These are phyloP conservation scores for Grosmannia huntii DNA, from an alignment of 2,329 filamentous ascomycete species.

Conservation along the genomic window DNA sequence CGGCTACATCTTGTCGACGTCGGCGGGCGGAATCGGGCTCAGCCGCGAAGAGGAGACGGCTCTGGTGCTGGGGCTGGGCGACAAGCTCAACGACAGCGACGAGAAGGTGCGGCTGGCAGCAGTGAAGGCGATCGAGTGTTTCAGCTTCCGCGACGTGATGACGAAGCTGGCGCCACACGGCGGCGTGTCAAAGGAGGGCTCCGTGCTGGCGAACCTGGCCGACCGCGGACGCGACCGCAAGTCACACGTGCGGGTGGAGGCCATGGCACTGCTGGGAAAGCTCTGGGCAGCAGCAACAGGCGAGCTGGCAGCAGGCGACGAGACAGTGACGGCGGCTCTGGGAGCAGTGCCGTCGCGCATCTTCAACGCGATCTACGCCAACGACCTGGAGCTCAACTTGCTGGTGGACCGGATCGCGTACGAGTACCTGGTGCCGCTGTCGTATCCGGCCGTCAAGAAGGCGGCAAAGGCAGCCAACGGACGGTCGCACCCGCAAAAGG, in stretches of 20 bases:
- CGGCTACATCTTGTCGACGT: constrained; percentile 80
- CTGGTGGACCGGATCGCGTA: constrained; percentile 75
- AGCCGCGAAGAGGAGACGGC: constrained; percentile 68
- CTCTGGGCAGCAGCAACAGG: constrained; percentile 91
- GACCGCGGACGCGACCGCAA: constrained; percentile 84
- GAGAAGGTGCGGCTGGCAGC: constrained; percentile 84
- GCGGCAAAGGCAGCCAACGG: constrained; percentile 49
- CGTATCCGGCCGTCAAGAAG: constrained; percentile 61
- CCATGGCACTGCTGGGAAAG: constrained; percentile 70
- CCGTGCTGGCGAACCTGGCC: constrained; percentile 68
- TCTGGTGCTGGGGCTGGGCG: constrained; percentile 61
- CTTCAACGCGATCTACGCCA: constrained; percentile 79
- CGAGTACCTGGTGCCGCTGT: constrained; percentile 80
- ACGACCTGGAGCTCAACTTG: constrained; percentile 74
- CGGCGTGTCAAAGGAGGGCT: constrained; percentile 61
- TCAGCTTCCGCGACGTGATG: constrained; percentile 69
- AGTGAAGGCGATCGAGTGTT: constrained; percentile 71
- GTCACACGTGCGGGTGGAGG: constrained; percentile 67
- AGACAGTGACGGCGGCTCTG: constrained; percentile 60
- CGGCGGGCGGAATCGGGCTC: constrained; percentile 78
- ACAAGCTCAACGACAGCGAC: constrained; percentile 76
- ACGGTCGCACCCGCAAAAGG: constrained; percentile 5
- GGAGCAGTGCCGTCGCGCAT: constrained; percentile 74
- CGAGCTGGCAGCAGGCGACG: constrained; percentile 73
- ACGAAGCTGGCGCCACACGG: constrained; percentile 68